These are phyloP conservation scores for Mycena galopus DNA, from an alignment of 768 basidiomycete genomes.

Conservation along the genomic window DNA sequence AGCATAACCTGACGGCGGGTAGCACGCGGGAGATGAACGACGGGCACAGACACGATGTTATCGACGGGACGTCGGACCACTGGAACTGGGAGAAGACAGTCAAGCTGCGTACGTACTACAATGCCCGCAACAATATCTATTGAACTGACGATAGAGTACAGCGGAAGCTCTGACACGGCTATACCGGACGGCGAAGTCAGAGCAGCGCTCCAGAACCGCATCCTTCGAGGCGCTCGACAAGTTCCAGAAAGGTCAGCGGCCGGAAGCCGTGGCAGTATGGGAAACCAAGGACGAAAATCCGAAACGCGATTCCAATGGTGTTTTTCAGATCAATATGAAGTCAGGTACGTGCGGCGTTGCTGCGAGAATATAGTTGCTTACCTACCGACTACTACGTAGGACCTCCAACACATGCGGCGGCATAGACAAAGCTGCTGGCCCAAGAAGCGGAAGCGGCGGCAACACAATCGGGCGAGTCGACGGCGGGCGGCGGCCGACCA, in stretches of 20 bases:
- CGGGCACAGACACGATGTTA: slow-evolving; percentile 34
- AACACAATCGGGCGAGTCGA: not conserved
- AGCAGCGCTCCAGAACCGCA: not conserved
- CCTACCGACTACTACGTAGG: not conserved
- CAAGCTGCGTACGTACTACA: too few species aligned
- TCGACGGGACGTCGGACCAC: slow-evolving; percentile 18
- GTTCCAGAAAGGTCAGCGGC: too few species aligned
- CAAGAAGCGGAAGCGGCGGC: not conserved
- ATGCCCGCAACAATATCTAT: too few species aligned
- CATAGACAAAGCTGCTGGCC: not conserved
- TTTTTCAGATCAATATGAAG: not conserved
- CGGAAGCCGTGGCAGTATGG: not conserved
- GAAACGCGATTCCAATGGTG: not conserved
- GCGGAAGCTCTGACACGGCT: not conserved
- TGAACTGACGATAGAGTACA: too few species aligned
- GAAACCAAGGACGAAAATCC: not conserved
- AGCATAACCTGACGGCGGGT: slow-evolving; percentile 31
- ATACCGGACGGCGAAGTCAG: not conserved
- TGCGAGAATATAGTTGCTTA: not conserved
- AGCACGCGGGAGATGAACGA: slow-evolving; percentile 37
- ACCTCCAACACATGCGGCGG: not conserved
- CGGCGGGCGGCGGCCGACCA: not conserved
- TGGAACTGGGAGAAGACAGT: slow-evolving; percentile 34
- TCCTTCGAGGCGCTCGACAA: not conserved
- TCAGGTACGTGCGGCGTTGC: not conserved